Conservation (phyloP, 345 rosid species). For the Pistacia atlantica region DNA sequence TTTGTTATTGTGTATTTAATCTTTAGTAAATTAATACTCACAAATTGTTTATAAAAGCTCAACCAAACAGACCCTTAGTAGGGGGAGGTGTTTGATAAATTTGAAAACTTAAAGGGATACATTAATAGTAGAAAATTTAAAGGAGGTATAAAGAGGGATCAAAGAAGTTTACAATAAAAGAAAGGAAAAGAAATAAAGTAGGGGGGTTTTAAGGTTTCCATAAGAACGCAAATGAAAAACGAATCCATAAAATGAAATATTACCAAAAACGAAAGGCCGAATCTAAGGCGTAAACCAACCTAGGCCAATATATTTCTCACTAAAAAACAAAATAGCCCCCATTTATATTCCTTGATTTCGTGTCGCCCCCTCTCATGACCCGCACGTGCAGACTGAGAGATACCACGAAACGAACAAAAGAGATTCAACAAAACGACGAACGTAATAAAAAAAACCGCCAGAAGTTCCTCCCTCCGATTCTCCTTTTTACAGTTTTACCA, state of each 20-base stretch:
- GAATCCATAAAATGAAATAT: neutral
- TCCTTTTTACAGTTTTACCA: slow-evolving; percentile 12
- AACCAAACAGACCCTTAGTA: too few relatives aligned
- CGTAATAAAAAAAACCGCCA: neutral
- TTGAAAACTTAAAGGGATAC: too few relatives aligned
- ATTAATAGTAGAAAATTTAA: too few relatives aligned
- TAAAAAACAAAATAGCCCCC: neutral
- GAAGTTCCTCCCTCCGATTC: neutral
- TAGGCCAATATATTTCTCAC: neutral
- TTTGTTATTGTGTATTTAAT: too few relatives aligned
- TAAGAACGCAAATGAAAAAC: neutral
- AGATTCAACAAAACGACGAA: neutral
- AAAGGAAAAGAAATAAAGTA: neutral
- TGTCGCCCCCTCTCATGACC: neutral
- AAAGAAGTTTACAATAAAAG: too few relatives aligned
- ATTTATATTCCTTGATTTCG: neutral
- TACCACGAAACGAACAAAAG: neutral
- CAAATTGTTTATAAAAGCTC: too few relatives aligned
- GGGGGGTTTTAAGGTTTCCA: neutral
- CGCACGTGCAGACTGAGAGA: slow-evolving; percentile 8
- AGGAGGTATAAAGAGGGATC: too few relatives aligned
- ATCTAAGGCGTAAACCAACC: neutral
- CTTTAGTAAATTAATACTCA: too few relatives aligned
- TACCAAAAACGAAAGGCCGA: neutral
- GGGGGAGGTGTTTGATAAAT: too few relatives aligned